phyloP scores from a whole-genome alignment of 495 filamentous ascomycete genomes.

The Aspergillus asperescens region DNA sequence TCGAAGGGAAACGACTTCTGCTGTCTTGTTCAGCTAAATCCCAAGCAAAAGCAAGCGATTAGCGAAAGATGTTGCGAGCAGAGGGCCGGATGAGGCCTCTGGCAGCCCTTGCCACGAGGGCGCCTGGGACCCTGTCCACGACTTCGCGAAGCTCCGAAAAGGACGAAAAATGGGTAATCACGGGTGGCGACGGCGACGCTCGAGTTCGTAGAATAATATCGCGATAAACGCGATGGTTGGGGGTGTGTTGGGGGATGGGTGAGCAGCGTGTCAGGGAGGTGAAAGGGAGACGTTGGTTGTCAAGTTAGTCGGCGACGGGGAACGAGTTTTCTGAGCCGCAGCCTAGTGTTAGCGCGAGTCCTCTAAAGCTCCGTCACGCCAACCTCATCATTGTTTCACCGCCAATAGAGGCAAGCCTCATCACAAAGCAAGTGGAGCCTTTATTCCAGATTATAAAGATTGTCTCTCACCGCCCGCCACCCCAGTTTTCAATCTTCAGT shows the following conservation, averaged over 20 bases:
- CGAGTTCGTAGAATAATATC: constrained; percentile 31
- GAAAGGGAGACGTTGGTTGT: constrained; percentile 42
- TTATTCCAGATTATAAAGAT: background rate
- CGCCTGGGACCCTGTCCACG: constrained; percentile 44
- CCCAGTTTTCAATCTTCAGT: constrained; percentile 11
- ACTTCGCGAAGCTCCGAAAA: constrained; percentile 39
- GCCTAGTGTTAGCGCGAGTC: constrained; percentile 25
- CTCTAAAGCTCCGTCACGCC: constrained; percentile 19
- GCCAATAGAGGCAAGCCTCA: background rate
- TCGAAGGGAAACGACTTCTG: background rate
- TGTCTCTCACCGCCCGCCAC: constrained; percentile 19
- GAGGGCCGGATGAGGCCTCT: constrained; percentile 47
- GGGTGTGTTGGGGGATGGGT: constrained; percentile 29
- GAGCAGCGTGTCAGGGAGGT: constrained; percentile 33
- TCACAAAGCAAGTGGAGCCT: background rate
- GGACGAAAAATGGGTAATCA: constrained; percentile 24
- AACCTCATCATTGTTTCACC: background rate
- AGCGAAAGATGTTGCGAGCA: constrained; percentile 35
- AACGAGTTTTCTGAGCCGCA: constrained; percentile 45
- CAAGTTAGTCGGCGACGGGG: constrained; percentile 41
- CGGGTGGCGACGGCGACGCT: constrained; percentile 23
- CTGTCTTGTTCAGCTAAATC: background rate
- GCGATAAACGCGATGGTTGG: constrained; percentile 44
- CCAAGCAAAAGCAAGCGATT: constrained; percentile 22
- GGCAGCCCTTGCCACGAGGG: constrained; percentile 53